Evolutionary conservation across 805 yeast species (phyloP).

Genomic region (Kluyveromyces dobzhanskii): DNA sequence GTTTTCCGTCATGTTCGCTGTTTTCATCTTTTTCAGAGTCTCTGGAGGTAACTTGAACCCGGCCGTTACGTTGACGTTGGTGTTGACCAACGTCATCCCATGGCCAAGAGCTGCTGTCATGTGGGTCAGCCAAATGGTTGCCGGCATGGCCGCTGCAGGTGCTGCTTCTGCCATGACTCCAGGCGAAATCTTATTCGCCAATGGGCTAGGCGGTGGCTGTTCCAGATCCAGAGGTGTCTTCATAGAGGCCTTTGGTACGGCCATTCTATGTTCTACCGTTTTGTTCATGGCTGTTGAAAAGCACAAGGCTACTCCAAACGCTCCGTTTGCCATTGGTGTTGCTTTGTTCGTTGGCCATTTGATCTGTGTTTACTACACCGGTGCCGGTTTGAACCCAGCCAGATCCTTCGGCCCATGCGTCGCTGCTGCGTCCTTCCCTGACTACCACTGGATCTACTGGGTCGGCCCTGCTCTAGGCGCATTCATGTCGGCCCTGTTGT

Average conservation of each 20-base stretch:
- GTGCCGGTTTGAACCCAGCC: conserved; percentile 91
- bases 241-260: conserved; percentile 75
- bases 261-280: conserved; percentile 66
- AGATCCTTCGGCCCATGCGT: conserved; percentile 80
- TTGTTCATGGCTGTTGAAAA: conserved; percentile 79
- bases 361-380: conserved; percentile 74
- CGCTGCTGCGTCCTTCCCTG: conserved; percentile 65
- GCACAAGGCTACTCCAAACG: conserved; percentile 64
- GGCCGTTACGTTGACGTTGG: conserved; percentile 69
- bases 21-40: conserved; percentile 41
- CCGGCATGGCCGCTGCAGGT: conserved; percentile 90
- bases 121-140: conserved; percentile 63
- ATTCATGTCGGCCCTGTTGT: conserved; percentile 53
- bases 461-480: conserved; percentile 78
- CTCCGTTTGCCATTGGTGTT: conserved; percentile 78
- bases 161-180: conserved; percentile 83
- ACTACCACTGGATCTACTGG: conserved; percentile 89
- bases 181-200: conserved; percentile 63
- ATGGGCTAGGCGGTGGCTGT: conserved; percentile 61
- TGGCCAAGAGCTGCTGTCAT: conserved; percentile 62
- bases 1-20: conserved; percentile 55
- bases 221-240: conserved; percentile 70
- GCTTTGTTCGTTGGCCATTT: conserved; percentile 76
- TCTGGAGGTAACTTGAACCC: conserved; percentile 91
- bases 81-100: conserved; percentile 64